Conservation (phyloP, 495 filamentous ascomycete species). For the Mytilinidion resinicola region DNA sequence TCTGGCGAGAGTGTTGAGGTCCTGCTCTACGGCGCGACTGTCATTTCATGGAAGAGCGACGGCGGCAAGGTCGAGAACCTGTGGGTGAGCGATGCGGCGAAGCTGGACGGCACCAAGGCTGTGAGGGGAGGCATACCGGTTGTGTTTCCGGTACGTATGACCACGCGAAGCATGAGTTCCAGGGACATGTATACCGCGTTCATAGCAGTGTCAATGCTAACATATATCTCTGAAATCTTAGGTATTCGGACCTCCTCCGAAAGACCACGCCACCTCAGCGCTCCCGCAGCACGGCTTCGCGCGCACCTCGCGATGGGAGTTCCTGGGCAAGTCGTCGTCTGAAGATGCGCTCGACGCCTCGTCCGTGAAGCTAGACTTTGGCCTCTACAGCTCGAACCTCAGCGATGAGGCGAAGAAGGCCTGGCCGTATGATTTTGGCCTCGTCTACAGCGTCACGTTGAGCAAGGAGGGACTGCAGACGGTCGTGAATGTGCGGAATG, state of each 20-base stretch:
- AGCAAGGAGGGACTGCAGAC: slow-evolving; percentile 68
- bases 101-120: slow-evolving; percentile 57
- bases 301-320: slow-evolving; percentile 71
- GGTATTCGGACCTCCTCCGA: slow-evolving; percentile 82
- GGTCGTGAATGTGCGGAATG: slow-evolving; percentile 79
- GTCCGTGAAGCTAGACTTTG: slow-evolving; percentile 85
- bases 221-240: slow-evolving; percentile 32
- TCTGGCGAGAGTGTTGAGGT: slow-evolving; percentile 81
- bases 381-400: slow-evolving; percentile 66
- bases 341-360: slow-evolving; percentile 38
- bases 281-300: slow-evolving; percentile 97
- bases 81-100: slow-evolving; percentile 74
- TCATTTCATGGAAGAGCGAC: slow-evolving; percentile 83
- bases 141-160: slow-evolving; percentile 77
- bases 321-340: slow-evolving; percentile 63
- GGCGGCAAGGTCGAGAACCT: slow-evolving; percentile 71
- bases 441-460: slow-evolving; percentile 89
- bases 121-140: slow-evolving; percentile 80
- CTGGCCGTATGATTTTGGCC: slow-evolving; percentile 79
- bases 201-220: background rate
- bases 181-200: too few relatives aligned
- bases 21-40: slow-evolving; percentile 84
- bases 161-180: background rate
- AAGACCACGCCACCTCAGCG: slow-evolving; percentile 57
- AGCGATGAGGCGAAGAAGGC: slow-evolving; percentile 53